Evolutionary conservation across 352 stramenopile species (phyloP), one percentile per base, ranked within the genome.

Genomic region (Pythium apleroticum): DNA sequence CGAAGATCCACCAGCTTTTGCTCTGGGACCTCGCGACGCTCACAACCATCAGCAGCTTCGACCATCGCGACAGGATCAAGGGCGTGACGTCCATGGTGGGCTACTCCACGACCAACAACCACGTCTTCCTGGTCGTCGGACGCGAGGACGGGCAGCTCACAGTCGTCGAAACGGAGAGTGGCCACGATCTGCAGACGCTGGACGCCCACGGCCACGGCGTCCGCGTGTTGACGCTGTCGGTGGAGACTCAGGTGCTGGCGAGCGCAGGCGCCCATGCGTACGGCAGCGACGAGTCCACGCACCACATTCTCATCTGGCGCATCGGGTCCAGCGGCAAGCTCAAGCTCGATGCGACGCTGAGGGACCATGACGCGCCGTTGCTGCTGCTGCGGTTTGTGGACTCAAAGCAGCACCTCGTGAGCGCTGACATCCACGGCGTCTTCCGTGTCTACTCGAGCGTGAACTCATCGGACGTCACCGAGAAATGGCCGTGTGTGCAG

Each of bases 141-240:
- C 72, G 74, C 10, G 77, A 88, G 25, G 81, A 88, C 58, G 81
- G 81, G 10, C 71, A 88, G 35, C 60, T 90, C 39, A 72, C 65
- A 0, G 71, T 90, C 28, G 52, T 90, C 10, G 81, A 90, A 28
- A 66, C 68, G n/a, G 81, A 90, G 61, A 82, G 24, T 30, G 69
- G 67, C 6, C 60, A 74, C 45, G 77, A 84, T 25, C 60, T 87
- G 0, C 71, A 73, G 39, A 73, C 69, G 2, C 81, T 87, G 2
- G 82, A 91, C 33, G 82, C 78, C 0, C 82, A 89, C 31, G 74
- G 69, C 0, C 78, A 82, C 45, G 84, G 84, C 20, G 80, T 93
- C 35, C 78, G 84, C 39, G 62, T 74, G 28, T 63, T 93, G 1
- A 61, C 65, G 2, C 79, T 78, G 52, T 90, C 84, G 43, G 61